These are phyloP conservation scores for Phialemoniopsis sp. DNA, from an alignment of 2,329 filamentous ascomycete genomes.

Conservation along the genomic window DNA sequence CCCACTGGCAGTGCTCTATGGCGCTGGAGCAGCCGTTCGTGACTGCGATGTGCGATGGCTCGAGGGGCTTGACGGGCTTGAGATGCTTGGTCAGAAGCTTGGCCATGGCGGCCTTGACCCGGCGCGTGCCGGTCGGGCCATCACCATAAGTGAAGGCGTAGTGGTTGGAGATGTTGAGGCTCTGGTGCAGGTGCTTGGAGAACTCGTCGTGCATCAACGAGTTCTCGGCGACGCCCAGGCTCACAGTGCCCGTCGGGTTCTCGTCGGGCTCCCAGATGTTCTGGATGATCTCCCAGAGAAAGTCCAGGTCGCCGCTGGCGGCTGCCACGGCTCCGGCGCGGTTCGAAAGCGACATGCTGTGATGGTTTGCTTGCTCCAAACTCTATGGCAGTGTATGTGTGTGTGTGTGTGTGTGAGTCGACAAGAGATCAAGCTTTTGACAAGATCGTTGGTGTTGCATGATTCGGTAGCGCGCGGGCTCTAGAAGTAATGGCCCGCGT, in stretches of 20 bases:
- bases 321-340: no score
- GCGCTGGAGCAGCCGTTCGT: constrained; percentile 17
- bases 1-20: constrained; percentile 17
- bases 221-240: constrained; percentile 16
- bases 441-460: no score
- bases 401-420: no score
- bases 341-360: no score
- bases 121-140: constrained; percentile 18
- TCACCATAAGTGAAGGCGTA: constrained; percentile 19
- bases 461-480: no score
- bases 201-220: constrained; percentile 15
- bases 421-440: no score
- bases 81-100: constrained; percentile 16
- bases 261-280: not conserved
- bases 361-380: no score
- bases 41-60: constrained; percentile 15
- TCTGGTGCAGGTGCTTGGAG: constrained; percentile 7
- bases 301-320: no score
- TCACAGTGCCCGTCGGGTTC: constrained; percentile 14
- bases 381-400: no score
- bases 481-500: no score
- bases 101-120: constrained; percentile 16
- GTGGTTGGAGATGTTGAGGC: constrained; percentile 10
- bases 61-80: constrained; percentile 8
- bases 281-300: no score